Evolutionary conservation across 192 early-diverging fungal genomes (phyloP), one percentile per base, ranked within the genome.

Genomic region (Pilobolus umbonatus): DNA sequence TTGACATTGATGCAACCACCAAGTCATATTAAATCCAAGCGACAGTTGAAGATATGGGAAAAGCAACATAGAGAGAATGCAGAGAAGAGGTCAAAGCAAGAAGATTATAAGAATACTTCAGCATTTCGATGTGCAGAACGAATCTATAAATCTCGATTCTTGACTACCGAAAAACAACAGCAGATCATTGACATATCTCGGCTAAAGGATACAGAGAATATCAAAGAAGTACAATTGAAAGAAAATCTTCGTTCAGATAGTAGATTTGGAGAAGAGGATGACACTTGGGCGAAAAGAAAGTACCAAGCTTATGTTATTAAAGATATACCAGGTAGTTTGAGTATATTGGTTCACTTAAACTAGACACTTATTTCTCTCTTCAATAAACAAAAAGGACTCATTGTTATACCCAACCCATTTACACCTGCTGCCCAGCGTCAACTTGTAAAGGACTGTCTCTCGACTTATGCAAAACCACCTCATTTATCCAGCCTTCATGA

Each of bases 401-500:
- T 94, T 26, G 64, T 92, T 53, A 89, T 98, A 42, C 89, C 82
- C 0, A 80, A 83, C 54, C 80, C 85, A 22, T 85, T 98, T 50
- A 83, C 82, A 15, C 76, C 78, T 11, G 62, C 74, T 40, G 83
- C 79, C 1, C 91, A 98, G 65, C 75, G 82, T 30, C 61, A 60
- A 55, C 58, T 92, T 17, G 79, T 93, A 11, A 76, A 80, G 58
- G 71, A 82, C 21, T 90, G 89, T 47, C 72, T 98, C 28, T 72
- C 78, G 47, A 82, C 90, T 24, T 92, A 86, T 62, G 71, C 91
- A 2, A 61, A 66, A 32, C 79, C 80, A 26, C 95, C 95, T 5
- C 93, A 94, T 68, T 80, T 82, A 14, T 83, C 85, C 48, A 98
- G 92, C 69, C 79, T 95, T 10, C 90, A 97, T 57, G 82, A 91